Base-by-base conservation (phyloP, 306 rosid species). In the Comarum palustre region DNA sequence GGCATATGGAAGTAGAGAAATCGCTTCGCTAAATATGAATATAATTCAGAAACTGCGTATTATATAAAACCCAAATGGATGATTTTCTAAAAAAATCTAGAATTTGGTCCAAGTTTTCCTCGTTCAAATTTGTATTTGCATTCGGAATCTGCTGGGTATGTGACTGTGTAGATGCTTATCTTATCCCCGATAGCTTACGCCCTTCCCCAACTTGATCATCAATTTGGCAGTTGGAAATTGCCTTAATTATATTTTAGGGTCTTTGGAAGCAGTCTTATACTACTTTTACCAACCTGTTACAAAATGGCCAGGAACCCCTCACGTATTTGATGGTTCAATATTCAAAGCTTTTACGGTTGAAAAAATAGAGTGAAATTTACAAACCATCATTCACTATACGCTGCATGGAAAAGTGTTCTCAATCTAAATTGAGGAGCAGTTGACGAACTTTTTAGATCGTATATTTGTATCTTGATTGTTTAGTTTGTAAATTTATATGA, bases 151-250 rank as follows among this genome's bases (percentile, higher is more conserved):
- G 17, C 24, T 10, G 11, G 6, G 54, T 9, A 17, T 60, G 24
- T 10, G 47, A 41, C 41, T 31, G 17, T 4, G 22, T n/a, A 47
- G 32, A 61, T 73, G 24, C 52, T 59, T 6, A 63, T 43, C 74
- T 77, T 32, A 62, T 62, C 15, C 68, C 68, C 77, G 39, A 73
- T 29, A 22, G 75, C 81, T 55, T 76, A 51, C 76, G 73, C 66
- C 51, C 55, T 48, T 73, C 2, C 34, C 70, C 87, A 83, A 83
- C 42, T 83, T 65, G 87, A 74, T 77, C 75, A 15, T 45, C 79
- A 41, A 78, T 25, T 46, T 68, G 80, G 73, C 9, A 69, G 19
- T 16, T 19, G 14, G 15, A 8, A 62, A 63, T 39, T 39, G 20
- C 13, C 66, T 61, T 34, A 42, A n/a, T n/a, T n/a, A n/a, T 61